Evolutionary conservation across 805 yeast species (phyloP), one percentile per base, ranked within the genome.

Genomic region (Pichia scutulata): DNA sequence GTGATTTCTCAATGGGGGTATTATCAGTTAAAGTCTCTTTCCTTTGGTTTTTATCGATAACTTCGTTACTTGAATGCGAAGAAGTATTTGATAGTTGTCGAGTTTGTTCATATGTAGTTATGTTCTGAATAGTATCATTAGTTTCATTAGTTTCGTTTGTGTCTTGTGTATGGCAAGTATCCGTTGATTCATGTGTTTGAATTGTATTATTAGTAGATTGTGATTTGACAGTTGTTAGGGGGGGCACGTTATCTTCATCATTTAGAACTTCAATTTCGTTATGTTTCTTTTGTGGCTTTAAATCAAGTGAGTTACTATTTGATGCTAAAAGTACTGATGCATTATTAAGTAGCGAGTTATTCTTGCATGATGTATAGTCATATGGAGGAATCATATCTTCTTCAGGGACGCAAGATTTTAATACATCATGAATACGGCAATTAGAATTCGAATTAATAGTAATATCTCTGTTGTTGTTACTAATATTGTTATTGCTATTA

Each of bases 361-460:
- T 47, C 7, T 19, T 47, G 14, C 50, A 47, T 39, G 36, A 36
- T 8, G 46, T 21, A 43, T 41, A n/a, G 23, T 47, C 36, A 43
- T 22, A 47, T 4, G 50, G 46, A 14, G 50, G 50, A 16, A 47
- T 47, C 7, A 47, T 36, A 39, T 47, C 50, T 19, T 46, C 49
- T 36, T 47, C 50, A 7, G 50, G 10, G 3, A 45, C 25, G 16
- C 41, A 18, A 19, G 40, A 21, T 19, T 19, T 33, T 19, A 33
- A 16, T 6, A 33, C 19, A 33, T n/a, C 37, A 33, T 33, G 37
- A n/a, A n/a, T 33, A 33, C 9, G 37, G n/a, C 10, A 7, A 33
- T 33, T 33, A n/a, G 10, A 33, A n/a, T 33, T n/a, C n/a, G 19
- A 16, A 33, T 16, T n/a, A n/a, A 8, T 18, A 16, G n/a, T 28